Percentiles rank a stretch among this genome's conserved stretches.
Conservation (phyloP, 805 yeast species). For the Cyberlindnera misumaiensis region DNA sequence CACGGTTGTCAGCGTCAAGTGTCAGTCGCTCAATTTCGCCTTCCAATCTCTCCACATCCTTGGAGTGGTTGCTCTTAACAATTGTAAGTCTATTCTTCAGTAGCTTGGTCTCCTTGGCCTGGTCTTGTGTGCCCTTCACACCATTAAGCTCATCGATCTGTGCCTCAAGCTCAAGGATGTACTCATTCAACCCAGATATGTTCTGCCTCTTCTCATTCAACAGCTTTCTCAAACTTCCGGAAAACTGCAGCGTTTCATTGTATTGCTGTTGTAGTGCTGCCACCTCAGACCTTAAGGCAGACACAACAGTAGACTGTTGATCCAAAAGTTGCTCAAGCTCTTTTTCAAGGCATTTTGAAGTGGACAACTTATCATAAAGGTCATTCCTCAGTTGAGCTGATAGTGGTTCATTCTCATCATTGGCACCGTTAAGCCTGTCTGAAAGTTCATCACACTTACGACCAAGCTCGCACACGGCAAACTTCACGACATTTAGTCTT, state of each 20-base stretch:
- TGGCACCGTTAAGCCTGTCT: neutral
- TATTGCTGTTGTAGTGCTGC: slow-evolving; percentile 7
- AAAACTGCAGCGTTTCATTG: slow-evolving; percentile 10
- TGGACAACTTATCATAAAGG: slow-evolving; percentile 8
- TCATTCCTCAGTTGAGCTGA: neutral
- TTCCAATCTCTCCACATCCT: slow-evolving; percentile 15
- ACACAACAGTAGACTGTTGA: slow-evolving; percentile 12
- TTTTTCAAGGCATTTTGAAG: slow-evolving; percentile 11
- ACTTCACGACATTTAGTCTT: slow-evolving; percentile 14
- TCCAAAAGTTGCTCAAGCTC: slow-evolving; percentile 11
- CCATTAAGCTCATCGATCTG: slow-evolving; percentile 11
- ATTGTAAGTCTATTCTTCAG: slow-evolving; percentile 17
- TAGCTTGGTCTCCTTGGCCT: slow-evolving; percentile 16
- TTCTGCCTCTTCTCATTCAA: slow-evolving; percentile 15
- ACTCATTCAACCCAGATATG: slow-evolving; percentile 9
- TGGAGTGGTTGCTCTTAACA: slow-evolving; percentile 18
- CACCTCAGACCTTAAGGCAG: slow-evolving; percentile 12
- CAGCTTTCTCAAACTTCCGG: slow-evolving; percentile 10
- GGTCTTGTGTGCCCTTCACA: neutral
- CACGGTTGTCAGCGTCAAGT: slow-evolving; percentile 1
- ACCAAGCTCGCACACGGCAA: slow-evolving; percentile 15
- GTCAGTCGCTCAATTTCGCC: slow-evolving; percentile 12
- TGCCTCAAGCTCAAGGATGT: slow-evolving; percentile 11
- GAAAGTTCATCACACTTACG: slow-evolving; percentile 3
- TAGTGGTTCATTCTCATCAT: slow-evolving; percentile 1